Percentiles rank a stretch among this genome's conserved stretches.
phyloP scores from a whole-genome alignment of 2,329 filamentous ascomycete genomes.

The Ramichloridium luteum region DNA sequence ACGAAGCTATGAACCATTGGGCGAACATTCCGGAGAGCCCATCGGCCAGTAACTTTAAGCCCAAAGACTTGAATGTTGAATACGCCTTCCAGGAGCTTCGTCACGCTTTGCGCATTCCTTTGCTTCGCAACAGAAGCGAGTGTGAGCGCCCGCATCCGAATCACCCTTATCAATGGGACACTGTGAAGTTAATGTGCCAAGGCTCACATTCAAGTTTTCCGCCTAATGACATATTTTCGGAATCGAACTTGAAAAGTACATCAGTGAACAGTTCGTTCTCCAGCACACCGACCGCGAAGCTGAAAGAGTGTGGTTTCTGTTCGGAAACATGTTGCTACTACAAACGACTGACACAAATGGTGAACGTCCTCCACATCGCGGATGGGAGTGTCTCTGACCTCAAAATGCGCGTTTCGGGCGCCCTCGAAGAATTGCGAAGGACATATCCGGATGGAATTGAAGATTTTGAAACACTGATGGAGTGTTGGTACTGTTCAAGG shows the following conservation, averaged over 20 bases:
- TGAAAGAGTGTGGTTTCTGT: neutral
- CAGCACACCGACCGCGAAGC: too few relatives aligned
- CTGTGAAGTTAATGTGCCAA: conserved; percentile 9
- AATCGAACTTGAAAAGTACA: too few relatives aligned
- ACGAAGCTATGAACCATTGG: too few relatives aligned
- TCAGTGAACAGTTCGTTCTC: too few relatives aligned
- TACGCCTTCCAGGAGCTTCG: conserved; percentile 8
- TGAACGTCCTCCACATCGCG: neutral
- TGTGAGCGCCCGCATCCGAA: conserved; percentile 7
- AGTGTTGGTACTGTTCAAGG: neutral
- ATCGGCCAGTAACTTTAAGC: too few relatives aligned
- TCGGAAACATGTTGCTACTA: conserved; percentile 1
- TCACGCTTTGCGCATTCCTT: conserved; percentile 5
- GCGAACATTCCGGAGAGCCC: too few relatives aligned
- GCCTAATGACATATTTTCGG: too few relatives aligned
- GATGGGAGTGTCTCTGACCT: neutral
- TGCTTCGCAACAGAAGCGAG: conserved; percentile 5
- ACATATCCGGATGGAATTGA: neutral
- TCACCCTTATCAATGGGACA: conserved; percentile 9
- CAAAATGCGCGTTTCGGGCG: neutral
- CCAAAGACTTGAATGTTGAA: too few relatives aligned
- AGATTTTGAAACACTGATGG: neutral
- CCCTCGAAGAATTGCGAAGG: neutral
- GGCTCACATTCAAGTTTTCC: too few relatives aligned
- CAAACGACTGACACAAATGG: too few relatives aligned